phyloP scores from a whole-genome alignment of 1,139 yeast genomes.

The Magnusiomyces fungicola region DNA sequence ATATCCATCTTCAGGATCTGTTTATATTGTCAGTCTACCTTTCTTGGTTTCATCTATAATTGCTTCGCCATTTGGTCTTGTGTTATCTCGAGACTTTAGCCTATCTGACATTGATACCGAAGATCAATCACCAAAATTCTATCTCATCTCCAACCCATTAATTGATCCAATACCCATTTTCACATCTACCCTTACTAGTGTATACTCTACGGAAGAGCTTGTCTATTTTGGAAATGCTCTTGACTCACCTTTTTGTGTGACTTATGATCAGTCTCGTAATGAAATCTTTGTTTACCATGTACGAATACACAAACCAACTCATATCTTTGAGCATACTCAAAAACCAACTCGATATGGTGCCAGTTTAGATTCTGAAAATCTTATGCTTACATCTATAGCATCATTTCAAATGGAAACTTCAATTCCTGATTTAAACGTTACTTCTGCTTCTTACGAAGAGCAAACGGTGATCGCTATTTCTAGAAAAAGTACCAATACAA shows the following conservation, averaged over 20 bases:
- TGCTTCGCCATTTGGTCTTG: conserved; percentile 56
- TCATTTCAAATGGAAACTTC: conserved; percentile 1
- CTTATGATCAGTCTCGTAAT: conserved; percentile 20
- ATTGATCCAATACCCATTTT: conserved; percentile 60
- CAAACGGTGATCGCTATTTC: conserved; percentile 1
- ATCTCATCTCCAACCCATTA: conserved; percentile 62
- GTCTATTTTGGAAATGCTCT: conserved; percentile 22
- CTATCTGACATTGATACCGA: conserved; percentile 9
- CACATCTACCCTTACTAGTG: conserved; percentile 62
- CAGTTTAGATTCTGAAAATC: neutral
- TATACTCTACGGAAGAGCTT: conserved; percentile 52
- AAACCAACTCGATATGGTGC: neutral
- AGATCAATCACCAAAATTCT: conserved; percentile 37
- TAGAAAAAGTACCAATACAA: neutral
- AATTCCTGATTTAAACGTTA: neutral
- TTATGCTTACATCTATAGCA: conserved; percentile 4
- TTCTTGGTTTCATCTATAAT: conserved; percentile 50
- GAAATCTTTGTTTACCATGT: conserved; percentile 24
- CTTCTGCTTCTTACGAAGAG: neutral
- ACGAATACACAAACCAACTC: conserved; percentile 15
- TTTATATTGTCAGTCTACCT: conserved; percentile 56
- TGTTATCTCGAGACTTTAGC: conserved; percentile 44
- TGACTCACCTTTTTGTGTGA: conserved; percentile 23
- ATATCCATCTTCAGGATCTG: conserved; percentile 51
- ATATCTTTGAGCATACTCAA: neutral